A percentile compares a stretch with the other conserved stretches of the same genome.
Evolutionary conservation across 129 eudicot species (phyloP).

Genomic region (Daucus carota): DH1_v3.0 NC_030388.2:2710501-2711000

Average conservation of each 20-base stretch:
- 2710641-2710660: neutral
- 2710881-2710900: constrained; percentile 1
- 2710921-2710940: neutral
- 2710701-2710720: neutral
- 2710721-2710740: neutral
- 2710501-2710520: too few relatives aligned
- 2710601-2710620: too few relatives aligned
- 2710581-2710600: too few relatives aligned
- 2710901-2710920: neutral
- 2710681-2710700: neutral
- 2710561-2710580: too few relatives aligned
- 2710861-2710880: neutral
- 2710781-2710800: neutral
- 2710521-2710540: too few relatives aligned
- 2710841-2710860: neutral
- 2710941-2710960: neutral
- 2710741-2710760: neutral
- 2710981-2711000: neutral
- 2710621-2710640: too few relatives aligned
- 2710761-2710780: neutral
- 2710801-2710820: neutral
- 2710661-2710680: neutral
- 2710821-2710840: neutral
- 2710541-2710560: too few relatives aligned
- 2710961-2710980: neutral